Base-by-base conservation (phyloP, 129 eudicot species). In the Mikania micrantha region DNA sequence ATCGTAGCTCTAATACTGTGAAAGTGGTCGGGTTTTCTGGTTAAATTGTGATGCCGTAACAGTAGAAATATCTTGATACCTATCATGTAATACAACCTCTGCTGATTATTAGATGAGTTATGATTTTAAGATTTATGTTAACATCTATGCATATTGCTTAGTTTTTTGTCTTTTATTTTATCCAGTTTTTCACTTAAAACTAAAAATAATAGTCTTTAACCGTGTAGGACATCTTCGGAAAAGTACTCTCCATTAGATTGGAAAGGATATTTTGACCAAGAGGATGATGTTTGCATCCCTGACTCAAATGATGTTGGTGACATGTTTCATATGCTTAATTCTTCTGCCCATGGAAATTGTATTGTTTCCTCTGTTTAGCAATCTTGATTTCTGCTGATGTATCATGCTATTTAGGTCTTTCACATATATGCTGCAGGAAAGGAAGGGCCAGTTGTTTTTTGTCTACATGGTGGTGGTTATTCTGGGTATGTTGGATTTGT, bases 401-500 rank as follows among this genome's bases (percentile, higher is more conserved):
- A 53, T 50, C 28, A 7, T 72, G 72, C 62, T 60, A 48, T 82
- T 65, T 76, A 93, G 98, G 92, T 93, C 41, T 93, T 93, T 75
- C 99, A 93, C 79, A 58, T 93, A 53, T 93, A 89, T 69, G 82
- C 80, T 64, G 99, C 96, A 57, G 99, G 99, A 67, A 76, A 77
- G 10, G 92, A 86, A 69, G 99, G 99, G 13, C 99, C 99, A 2
- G 93, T 93, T 73, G 83, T 93, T 35, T 89, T 93, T 72, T 93
- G 93, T 83, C 85, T 93, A 42, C 99, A 93, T 72, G 99, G 99
- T 40, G 96, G 99, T 20, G 99, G 99, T 66, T 89, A 82, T 81
- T 76, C 90, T 61, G 99, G 99, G 98, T 93, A 84, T 45, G 71
- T 60, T 52, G 52, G 39, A 35, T 76, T 52, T 19, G 6, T 75